Evolutionary conservation across 345 rosid species (phyloP), one percentile per base, ranked within the genome.

Genomic region (Triadica sebifera): DNA sequence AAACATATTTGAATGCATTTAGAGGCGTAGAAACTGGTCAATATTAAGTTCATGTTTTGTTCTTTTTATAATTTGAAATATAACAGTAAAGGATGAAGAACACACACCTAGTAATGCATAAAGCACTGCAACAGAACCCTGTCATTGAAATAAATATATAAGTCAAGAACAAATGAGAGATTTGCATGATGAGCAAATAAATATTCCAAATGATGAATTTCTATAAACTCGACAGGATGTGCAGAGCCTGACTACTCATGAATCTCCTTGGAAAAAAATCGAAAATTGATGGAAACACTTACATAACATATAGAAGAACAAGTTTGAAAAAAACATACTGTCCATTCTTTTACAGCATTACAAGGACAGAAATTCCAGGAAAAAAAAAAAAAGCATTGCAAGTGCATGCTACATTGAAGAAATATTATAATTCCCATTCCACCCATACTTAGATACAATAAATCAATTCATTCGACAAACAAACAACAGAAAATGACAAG

Each of bases 101-200:
- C 73, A 85, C 93, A 49, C 69, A 92, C 95, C 97, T 72, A 78
- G 70, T 60, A 89, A 79, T 8, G 91, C 97, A 69, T 89, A 94
- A 6, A 80, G 17, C 67, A 83, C 88, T 39, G 89, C 90, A 34
- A 84, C 72, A 68, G 79, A 77, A 0, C 92, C 97, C 97, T 94
- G 95, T 77, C 80, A 63, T 82, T 12, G 25, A 71, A 65, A 50
- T 17, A 51, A 59, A 77, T 45, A 52, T 41, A 64, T 24, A 19
- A 78, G 74, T 60, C 25, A 75, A 66, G 61, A 45, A 67, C 52
- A 8, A 24, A 53, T 59, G 17, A 24, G 24, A 25, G 69, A 75
- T 29, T 52, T 46, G 41, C 62, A 60, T 19, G 51, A 20, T 6
- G 59, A 47, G 65, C 15, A 25, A 61, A 13, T 34, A 52, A 73